Conservation (phyloP, 331 rosid genomes). For the Ulmus americana region DNA sequence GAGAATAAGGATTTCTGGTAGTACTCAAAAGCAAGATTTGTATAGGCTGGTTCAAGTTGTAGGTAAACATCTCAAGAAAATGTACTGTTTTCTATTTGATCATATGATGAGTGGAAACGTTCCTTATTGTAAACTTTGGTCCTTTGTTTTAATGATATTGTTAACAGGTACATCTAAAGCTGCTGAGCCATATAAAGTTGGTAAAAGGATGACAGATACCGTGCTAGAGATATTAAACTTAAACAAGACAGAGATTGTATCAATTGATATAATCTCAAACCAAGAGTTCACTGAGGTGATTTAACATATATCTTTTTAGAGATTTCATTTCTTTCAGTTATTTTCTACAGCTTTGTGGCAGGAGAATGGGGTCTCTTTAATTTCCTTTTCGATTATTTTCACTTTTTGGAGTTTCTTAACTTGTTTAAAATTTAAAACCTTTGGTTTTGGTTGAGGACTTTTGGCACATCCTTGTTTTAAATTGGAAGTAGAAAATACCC, state of each 20-base stretch:
- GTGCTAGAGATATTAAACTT: slow-evolving; percentile 89
- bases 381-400: not conserved
- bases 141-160: slow-evolving; percentile 21
- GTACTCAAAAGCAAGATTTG: slow-evolving; percentile 95
- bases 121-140: slow-evolving; percentile 6
- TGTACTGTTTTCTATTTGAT: slow-evolving; percentile 12
- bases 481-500: not conserved
- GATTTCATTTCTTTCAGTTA: not conserved
- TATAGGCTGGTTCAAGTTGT: slow-evolving; percentile 96
- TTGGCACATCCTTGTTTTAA: not conserved
- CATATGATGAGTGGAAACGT: slow-evolving; percentile 3
- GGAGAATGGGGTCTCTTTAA: not conserved
- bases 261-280: slow-evolving; percentile 92
- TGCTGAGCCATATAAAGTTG: slow-evolving; percentile 92
- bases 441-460: not conserved
- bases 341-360: slow-evolving; percentile 6
- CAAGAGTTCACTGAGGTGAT: slow-evolving; percentile 98
- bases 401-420: not conserved
- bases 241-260: slow-evolving; percentile 88
- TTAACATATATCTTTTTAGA: slow-evolving; percentile 14
- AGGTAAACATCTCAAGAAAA: slow-evolving; percentile 49
- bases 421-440: not conserved
- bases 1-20: slow-evolving; percentile 96
- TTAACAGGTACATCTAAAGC: slow-evolving; percentile 93
- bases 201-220: slow-evolving; percentile 73